Percentiles rank a stretch among this genome's conserved stretches.
Evolutionary conservation across 1,284 basidiomycete genomes (phyloP).

Genomic region (Quambalaria eucalypti): DNA sequence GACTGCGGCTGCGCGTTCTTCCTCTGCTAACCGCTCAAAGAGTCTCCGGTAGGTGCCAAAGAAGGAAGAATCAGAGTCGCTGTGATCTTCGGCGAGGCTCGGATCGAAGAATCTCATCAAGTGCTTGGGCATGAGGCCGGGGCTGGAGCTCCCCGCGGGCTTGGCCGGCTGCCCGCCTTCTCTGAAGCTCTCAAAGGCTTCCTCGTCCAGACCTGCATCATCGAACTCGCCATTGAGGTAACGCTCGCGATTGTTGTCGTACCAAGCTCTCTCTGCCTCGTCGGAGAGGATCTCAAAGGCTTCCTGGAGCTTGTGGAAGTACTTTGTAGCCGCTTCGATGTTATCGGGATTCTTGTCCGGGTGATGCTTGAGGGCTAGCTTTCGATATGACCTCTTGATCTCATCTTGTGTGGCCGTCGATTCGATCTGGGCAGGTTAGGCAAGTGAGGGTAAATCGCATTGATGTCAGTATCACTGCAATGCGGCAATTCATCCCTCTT

Average conservation of each 20-base stretch:
- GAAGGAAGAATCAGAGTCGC: slow-evolving; percentile 56
- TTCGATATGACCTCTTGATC: slow-evolving; percentile 43
- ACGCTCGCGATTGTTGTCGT: slow-evolving; percentile 87
- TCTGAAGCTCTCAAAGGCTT: slow-evolving; percentile 74
- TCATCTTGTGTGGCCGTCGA: slow-evolving; percentile 34
- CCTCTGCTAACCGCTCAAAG: slow-evolving; percentile 71
- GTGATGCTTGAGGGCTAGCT: slow-evolving; percentile 47
- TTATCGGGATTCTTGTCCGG: slow-evolving; percentile 53
- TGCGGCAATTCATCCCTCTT: too few species aligned
- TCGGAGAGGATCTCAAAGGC: slow-evolving; percentile 69
- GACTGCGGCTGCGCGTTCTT: slow-evolving; percentile 59
- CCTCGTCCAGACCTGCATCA: slow-evolving; percentile 48
- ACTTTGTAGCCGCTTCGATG: slow-evolving; percentile 73
- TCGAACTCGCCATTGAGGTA: slow-evolving; percentile 34
- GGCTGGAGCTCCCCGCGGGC: slow-evolving; percentile 61
- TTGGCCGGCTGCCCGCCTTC: slow-evolving; percentile 53
- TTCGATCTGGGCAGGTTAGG: too few species aligned
- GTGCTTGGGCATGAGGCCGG: slow-evolving; percentile 71
- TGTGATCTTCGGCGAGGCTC: slow-evolving; percentile 61
- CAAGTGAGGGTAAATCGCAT: too few species aligned
- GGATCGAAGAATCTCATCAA: slow-evolving; percentile 77
- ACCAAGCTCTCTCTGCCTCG: slow-evolving; percentile 77
- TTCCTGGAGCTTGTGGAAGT: slow-evolving; percentile 80
- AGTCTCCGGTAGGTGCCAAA: slow-evolving; percentile 82
- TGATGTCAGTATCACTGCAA: too few species aligned